Percentiles rank a stretch among this genome's conserved stretches.
phyloP scores from a whole-genome alignment of 2,329 filamentous ascomycete genomes.

The Colletotrichum sp. region DNA sequence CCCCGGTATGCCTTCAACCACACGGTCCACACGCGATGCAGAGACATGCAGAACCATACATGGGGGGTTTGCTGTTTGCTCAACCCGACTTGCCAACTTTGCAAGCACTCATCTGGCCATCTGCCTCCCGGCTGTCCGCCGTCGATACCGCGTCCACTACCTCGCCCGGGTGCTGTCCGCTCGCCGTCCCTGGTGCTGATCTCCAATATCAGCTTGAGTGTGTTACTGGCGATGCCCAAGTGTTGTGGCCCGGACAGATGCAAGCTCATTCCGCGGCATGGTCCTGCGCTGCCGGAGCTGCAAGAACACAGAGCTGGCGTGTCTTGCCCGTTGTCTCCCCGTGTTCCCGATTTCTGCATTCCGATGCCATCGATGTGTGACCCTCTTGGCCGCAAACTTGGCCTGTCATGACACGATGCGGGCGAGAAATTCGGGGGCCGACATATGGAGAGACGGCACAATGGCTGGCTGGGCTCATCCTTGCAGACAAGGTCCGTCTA shows the following conservation, averaged over 20 bases:
- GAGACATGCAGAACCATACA: conserved; percentile 18
- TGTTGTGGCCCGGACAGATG: background rate
- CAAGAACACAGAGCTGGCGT: background rate
- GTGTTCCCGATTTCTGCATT: background rate
- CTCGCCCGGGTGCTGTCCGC: background rate
- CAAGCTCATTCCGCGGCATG: background rate
- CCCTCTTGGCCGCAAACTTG: conserved; percentile 1
- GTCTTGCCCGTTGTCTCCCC: background rate
- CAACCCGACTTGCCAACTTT: conserved; percentile 16
- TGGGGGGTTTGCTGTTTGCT: background rate
- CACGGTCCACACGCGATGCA: conserved; percentile 25
- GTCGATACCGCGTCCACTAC: conserved; percentile 2
- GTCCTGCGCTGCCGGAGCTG: background rate
- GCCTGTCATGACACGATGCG: conserved; percentile 4
- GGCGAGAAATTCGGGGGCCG: background rate
- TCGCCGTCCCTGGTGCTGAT: conserved; percentile 3
- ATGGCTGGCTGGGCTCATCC: background rate
- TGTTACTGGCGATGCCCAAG: background rate
- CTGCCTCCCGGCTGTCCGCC: conserved; percentile 14
- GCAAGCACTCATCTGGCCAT: background rate
- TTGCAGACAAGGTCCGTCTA: background rate
- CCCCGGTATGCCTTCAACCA: conserved; percentile 21
- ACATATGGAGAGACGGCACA: conserved; percentile 1
- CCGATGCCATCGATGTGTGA: background rate
- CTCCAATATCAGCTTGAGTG: background rate